These are phyloP conservation scores for Arthrobotrys sphaeroides DNA, from an alignment of 2,329 filamentous ascomycete species.

Conservation along the genomic window DNA sequence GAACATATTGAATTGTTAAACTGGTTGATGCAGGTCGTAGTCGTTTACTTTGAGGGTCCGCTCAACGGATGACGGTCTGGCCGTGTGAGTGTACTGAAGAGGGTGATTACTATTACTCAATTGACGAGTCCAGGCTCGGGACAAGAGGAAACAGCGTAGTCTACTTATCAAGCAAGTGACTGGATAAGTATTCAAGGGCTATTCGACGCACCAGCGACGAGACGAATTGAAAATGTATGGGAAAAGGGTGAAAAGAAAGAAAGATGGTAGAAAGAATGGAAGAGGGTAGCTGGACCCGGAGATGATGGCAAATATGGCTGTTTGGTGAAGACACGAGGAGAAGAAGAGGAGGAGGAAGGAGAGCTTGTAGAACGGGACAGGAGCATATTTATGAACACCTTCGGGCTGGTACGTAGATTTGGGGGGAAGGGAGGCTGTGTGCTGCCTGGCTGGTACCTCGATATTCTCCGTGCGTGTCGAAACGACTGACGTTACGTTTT, in stretches of 20 bases:
- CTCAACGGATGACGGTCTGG: slow-evolving; percentile 53
- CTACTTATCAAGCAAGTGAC: slow-evolving; percentile 1
- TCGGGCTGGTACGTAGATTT: neutral
- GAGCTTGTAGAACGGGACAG: neutral
- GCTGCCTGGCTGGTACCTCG: neutral
- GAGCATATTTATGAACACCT: slow-evolving; percentile 20
- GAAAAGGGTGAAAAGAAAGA: neutral
- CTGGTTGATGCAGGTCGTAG: neutral
- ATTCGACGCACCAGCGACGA: slow-evolving; percentile 53
- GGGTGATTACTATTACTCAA: slow-evolving; percentile 37
- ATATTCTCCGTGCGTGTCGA: slow-evolving; percentile 13
- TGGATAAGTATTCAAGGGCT: slow-evolving; percentile 8
- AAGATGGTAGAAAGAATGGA: slow-evolving; percentile 44
- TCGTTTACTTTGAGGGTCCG: slow-evolving; percentile 23
- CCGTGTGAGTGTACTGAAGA: slow-evolving; percentile 15
- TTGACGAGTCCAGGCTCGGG: slow-evolving; percentile 17
- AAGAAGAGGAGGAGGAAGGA: slow-evolving; percentile 11
- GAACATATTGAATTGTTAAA: slow-evolving; percentile 28
- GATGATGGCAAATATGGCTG: slow-evolving; percentile 40
- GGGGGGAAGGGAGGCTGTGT: neutral
- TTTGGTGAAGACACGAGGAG: slow-evolving; percentile 43
- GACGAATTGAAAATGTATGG: slow-evolving; percentile 26
- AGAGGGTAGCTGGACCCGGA: slow-evolving; percentile 40
- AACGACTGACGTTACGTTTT: slow-evolving; percentile 37
- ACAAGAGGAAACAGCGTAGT: slow-evolving; percentile 23